Base-by-base conservation (phyloP, 2,329 filamentous ascomycete species). In the Endocalyx cinctus region DNA sequence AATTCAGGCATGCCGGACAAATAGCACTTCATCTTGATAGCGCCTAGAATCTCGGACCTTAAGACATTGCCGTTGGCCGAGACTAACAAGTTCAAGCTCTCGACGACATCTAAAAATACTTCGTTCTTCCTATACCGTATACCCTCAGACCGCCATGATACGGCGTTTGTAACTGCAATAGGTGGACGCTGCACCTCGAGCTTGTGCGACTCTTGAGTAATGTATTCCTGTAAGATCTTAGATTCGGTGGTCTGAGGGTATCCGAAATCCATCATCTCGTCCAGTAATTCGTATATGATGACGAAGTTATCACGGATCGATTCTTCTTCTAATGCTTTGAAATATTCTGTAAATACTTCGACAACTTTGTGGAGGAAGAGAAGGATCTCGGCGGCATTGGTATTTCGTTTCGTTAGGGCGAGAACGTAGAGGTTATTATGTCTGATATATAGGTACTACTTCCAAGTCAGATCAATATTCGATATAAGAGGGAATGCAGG, bases 251-350 rank as follows among this genome's bases (percentile, higher is more conserved):
- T 98, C 63, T 98, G 92, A 5, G 92, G 92, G 62, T 98, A 96
- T 44, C 92, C 92, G 71, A 98, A 98, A 66, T 98, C 92, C 92
- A 98, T 98, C 92, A 98, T 98, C 70, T 98, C 92, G 58, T 98
- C 92, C 43, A 98, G 77, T 41, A 98, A 68, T 66, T 98, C 92
- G 72, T 98, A 98, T 57, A 98, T 98, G 58, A 98, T 82, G 62
- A 98, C 92, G 59, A 98, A 98, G 70, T 98, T 98, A 71, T 98
- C 92, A 51, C 92, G 81, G 60, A 98, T 98, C 52, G 87, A 95
- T 66, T 98, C 92, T 63, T 98, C 92, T 64, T 98, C 92, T 39
- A 98, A 75, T 45, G 94, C 90, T 64, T 98, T 98, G 75, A 98
- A 98, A 71, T 98, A 98, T 66, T 98, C 92, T 39, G 92, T 98